Conservation (phyloP, 768 basidiomycete species). For the Termitomyces sp. region DNA sequence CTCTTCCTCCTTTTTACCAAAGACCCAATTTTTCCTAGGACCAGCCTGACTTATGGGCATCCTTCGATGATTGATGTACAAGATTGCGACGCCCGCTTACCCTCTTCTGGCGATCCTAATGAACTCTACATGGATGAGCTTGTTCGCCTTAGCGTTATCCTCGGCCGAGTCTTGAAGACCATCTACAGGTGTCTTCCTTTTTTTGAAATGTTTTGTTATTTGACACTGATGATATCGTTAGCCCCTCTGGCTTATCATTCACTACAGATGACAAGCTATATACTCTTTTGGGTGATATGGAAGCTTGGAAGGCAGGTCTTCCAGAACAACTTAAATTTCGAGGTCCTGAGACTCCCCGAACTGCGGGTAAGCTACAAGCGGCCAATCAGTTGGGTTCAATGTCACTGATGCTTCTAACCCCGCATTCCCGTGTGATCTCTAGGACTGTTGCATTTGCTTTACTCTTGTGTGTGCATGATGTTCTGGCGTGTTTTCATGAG, state of each 20-base stretch:
- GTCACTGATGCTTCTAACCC: background rate
- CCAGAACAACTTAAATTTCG: conserved; percentile 75
- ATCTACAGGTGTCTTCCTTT: conserved; percentile 72
- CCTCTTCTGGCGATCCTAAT: conserved; percentile 78
- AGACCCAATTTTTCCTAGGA: conserved; percentile 39
- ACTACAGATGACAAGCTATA: conserved; percentile 79
- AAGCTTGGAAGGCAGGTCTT: conserved; percentile 73
- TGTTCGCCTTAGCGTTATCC: conserved; percentile 83
- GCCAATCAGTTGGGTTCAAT: background rate
- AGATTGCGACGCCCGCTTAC: conserved; percentile 93
- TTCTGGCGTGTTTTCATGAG: conserved; percentile 99
- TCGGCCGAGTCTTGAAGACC: conserved; percentile 88
- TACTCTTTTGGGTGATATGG: conserved; percentile 57
- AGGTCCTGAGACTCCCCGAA: conserved; percentile 60
- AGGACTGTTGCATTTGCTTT: conserved; percentile 88
- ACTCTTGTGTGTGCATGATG: conserved; percentile 90
- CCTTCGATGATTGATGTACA: conserved; percentile 95
- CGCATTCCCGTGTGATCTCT: background rate
- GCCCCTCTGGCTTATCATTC: conserved; percentile 82
- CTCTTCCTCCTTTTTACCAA: background rate
- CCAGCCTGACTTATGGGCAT: conserved; percentile 85
- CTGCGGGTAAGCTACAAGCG: conserved; percentile 49
- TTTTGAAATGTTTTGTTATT: background rate
- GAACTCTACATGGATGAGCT: conserved; percentile 88
- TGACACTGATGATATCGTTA: conserved; percentile 21